Evolutionary conservation across 345 rosid species (phyloP).

Genomic region (Populus alba): DNA sequence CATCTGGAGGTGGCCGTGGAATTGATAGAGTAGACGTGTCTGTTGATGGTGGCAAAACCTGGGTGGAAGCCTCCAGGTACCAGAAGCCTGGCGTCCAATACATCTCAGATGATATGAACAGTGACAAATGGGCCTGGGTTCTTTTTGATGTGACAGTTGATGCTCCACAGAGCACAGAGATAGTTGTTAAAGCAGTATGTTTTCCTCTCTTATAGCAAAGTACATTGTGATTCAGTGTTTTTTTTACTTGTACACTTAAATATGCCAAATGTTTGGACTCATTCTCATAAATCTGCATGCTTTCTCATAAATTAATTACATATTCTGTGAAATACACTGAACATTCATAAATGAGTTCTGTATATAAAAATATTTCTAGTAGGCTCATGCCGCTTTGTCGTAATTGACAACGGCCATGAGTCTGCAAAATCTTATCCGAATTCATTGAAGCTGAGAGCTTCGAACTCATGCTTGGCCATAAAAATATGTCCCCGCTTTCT

Average conservation of each 20-base stretch:
- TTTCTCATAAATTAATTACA: not conserved
- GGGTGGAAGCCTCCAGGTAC: constrained; percentile 79
- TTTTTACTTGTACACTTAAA: not conserved
- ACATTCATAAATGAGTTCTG: too few relatives aligned
- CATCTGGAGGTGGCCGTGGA: constrained; percentile 97
- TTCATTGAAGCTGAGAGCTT: not conserved
- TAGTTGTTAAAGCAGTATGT: constrained; percentile 89
- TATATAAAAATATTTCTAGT: too few relatives aligned
- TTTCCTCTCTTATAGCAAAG: not conserved
- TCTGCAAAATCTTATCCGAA: not conserved
- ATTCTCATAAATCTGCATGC: not conserved
- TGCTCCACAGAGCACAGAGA: constrained; percentile 47
- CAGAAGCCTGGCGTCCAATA: constrained; percentile 63
- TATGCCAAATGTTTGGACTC: not conserved
- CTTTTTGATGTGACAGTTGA: constrained; percentile 72
- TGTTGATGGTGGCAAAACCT: constrained; percentile 80
- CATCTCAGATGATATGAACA: constrained; percentile 50
- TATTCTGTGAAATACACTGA: not conserved
- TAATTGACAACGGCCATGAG: not conserved
- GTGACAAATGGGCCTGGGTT: constrained; percentile 99
- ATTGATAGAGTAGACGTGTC: constrained; percentile 94
- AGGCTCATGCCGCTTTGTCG: not conserved
- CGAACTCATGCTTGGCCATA: not conserved
- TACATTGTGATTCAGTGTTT: not conserved
- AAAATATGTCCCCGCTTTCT: not conserved